phyloP scores from a whole-genome alignment of 2,329 filamentous ascomycete species.

The Xylaria sp. region DNA sequence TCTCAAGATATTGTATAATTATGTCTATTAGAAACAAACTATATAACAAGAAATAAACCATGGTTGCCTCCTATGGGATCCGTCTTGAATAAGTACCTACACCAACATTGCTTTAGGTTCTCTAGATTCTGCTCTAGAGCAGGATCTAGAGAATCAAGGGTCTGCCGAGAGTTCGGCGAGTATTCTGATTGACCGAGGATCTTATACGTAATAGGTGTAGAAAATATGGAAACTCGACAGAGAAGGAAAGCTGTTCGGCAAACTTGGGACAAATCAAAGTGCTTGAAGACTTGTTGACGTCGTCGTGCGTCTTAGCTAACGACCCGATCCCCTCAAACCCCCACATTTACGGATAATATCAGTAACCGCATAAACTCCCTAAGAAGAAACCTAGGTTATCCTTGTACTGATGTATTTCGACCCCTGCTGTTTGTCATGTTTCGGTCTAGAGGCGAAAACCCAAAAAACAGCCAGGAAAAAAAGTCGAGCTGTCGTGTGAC shows the following conservation, averaged over 20 bases:
- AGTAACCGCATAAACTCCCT: neutral
- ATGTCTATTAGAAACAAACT: neutral
- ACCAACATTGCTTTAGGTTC: neutral
- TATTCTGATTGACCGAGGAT: neutral
- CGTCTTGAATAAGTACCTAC: neutral
- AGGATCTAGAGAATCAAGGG: no score
- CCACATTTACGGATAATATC: neutral
- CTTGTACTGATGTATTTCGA: neutral
- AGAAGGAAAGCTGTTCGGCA: constrained; percentile 3
- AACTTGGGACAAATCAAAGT: neutral
- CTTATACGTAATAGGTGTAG: neutral
- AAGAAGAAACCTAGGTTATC: constrained; percentile 3
- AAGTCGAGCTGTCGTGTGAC: neutral
- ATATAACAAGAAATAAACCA: neutral
- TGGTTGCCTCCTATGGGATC: neutral
- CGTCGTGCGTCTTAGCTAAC: neutral
- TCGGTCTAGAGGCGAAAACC: constrained; percentile 15
- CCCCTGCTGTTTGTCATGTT: constrained; percentile 8
- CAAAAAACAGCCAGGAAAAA: constrained; percentile 7
- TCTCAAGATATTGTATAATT: neutral
- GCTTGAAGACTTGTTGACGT: neutral
- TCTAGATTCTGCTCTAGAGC: no score
- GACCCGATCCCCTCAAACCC: neutral
- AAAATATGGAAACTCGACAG: neutral
- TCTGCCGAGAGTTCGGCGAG: neutral